Conservation (phyloP, 176 grass and related monocot species). For the Rhynchospora breviuscula region DNA sequence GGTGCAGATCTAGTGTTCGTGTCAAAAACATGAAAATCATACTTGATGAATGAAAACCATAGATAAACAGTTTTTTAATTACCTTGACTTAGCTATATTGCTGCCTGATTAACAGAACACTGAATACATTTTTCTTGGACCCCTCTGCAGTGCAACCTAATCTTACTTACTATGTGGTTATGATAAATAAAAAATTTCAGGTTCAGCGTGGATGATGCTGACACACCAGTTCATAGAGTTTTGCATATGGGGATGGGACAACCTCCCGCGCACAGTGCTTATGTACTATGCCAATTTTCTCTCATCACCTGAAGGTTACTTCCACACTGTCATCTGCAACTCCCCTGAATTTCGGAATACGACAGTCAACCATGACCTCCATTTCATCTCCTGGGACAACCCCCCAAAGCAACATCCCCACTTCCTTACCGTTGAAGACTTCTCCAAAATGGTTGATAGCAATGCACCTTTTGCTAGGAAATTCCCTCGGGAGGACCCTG, state of each 20-base stretch:
- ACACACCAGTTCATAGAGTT: slow-evolving; percentile 87
- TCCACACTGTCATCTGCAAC: slow-evolving; percentile 97
- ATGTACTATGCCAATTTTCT: slow-evolving; percentile 99
- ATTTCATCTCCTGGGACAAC: slow-evolving; percentile 99
- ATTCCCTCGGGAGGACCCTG: slow-evolving; percentile 71
- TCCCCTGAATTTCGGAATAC: slow-evolving; percentile 77
- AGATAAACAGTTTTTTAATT: background rate
- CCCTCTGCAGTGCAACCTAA: background rate
- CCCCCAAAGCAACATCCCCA: slow-evolving; percentile 98
- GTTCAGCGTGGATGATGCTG: slow-evolving; percentile 98
- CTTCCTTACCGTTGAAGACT: slow-evolving; percentile 61
- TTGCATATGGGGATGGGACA: slow-evolving; percentile 98
- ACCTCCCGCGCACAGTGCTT: slow-evolving; percentile 84
- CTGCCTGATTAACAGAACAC: too few relatives aligned
- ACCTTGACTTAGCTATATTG: background rate
- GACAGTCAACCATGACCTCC: slow-evolving; percentile 89
- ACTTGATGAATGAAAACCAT: background rate
- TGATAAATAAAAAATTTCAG: slow-evolving; percentile 40
- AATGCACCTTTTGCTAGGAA: slow-evolving; percentile 92
- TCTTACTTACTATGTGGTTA: background rate
- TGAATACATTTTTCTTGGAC: background rate
- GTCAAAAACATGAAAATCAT: background rate
- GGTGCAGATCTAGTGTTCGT: background rate
- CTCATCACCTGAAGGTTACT: slow-evolving; percentile 91
- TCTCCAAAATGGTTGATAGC: slow-evolving; percentile 53